Conservation (phyloP, 129 eudicot species). For the Saposhnikovia divaricata region DNA sequence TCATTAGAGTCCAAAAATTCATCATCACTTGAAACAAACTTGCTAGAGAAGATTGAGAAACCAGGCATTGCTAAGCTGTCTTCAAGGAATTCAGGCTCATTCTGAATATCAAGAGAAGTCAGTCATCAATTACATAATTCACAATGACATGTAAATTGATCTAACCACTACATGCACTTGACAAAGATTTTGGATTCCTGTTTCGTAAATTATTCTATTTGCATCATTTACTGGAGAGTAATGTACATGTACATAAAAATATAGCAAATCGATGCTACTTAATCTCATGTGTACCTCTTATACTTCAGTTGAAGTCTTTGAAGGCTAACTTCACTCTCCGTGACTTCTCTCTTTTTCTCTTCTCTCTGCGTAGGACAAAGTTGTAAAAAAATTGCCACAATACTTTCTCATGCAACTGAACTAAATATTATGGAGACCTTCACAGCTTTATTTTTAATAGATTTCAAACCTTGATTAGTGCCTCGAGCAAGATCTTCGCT, state of each 20-base stretch:
- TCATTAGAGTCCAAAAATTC: slow-evolving; percentile 80
- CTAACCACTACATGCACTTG: not conserved
- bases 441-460: not conserved
- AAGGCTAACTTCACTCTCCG: slow-evolving; percentile 73
- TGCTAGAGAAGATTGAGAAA: slow-evolving; percentile 54
- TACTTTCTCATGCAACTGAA: slow-evolving; percentile 7
- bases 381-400: not conserved
- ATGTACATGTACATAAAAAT: too few relatives aligned
- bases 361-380: slow-evolving; percentile 51
- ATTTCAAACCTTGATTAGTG: slow-evolving; percentile 57
- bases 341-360: slow-evolving; percentile 89
- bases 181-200: not conserved
- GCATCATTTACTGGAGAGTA: not conserved
- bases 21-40: slow-evolving; percentile 66
- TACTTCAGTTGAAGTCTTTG: slow-evolving; percentile 78
- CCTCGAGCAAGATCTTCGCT: slow-evolving; percentile 77
- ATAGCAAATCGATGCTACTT: not conserved
- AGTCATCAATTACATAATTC: not conserved
- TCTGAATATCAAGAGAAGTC: slow-evolving; percentile 30
- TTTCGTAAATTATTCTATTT: not conserved
- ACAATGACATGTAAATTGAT: not conserved
- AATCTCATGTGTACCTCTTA: slow-evolving; percentile 38
- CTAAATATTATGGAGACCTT: not conserved
- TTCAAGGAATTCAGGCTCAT: slow-evolving; percentile 77
- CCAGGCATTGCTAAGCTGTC: slow-evolving; percentile 67